Percentiles rank a stretch among this genome's conserved stretches.
Evolutionary conservation across 345 rosid species (phyloP).

Genomic region (Geranium brycei): DNA sequence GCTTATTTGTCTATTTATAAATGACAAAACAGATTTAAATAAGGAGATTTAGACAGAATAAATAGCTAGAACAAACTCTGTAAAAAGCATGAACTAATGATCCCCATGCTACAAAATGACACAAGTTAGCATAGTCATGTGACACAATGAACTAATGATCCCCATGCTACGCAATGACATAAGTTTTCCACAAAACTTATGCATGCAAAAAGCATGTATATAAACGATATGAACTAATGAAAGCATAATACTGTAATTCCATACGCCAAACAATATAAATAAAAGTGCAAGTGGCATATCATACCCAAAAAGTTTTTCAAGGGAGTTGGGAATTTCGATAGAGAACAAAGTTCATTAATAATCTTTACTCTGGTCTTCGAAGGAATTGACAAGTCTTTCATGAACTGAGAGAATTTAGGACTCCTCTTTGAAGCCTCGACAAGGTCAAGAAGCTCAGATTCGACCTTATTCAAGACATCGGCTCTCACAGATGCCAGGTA

Average conservation of each 20-base stretch:
- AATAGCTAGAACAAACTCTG: not conserved
- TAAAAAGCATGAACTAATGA: not conserved
- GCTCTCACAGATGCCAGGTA: slow-evolving; percentile 56
- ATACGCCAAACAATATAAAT: not conserved
- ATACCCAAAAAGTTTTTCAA: slow-evolving; percentile 83
- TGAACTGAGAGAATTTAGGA: slow-evolving; percentile 50
- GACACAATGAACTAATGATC: not conserved
- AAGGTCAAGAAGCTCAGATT: slow-evolving; percentile 55
- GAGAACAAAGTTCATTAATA: slow-evolving; percentile 36
- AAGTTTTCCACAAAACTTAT: not conserved
- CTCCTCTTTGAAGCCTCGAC: slow-evolving; percentile 53
- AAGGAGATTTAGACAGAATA: not conserved
- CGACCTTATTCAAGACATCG: slow-evolving; percentile 60
- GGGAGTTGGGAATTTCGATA: slow-evolving; percentile 56
- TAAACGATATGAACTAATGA: no score
- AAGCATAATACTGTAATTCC: not conserved
- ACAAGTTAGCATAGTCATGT: not conserved
- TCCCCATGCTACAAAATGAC: no score
- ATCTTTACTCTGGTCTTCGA: slow-evolving; percentile 42
- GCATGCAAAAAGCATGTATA: not conserved
- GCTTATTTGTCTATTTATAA: not conserved
- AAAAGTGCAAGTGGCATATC: slow-evolving; percentile 3
- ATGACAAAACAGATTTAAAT: not conserved
- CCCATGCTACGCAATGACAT: not conserved
- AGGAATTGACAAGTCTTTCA: slow-evolving; percentile 70